Evolutionary conservation across 2,329 filamentous ascomycete genomes (phyloP), one percentile per base, ranked within the genome.

Genomic region (Ophiostoma australiae): DNA sequence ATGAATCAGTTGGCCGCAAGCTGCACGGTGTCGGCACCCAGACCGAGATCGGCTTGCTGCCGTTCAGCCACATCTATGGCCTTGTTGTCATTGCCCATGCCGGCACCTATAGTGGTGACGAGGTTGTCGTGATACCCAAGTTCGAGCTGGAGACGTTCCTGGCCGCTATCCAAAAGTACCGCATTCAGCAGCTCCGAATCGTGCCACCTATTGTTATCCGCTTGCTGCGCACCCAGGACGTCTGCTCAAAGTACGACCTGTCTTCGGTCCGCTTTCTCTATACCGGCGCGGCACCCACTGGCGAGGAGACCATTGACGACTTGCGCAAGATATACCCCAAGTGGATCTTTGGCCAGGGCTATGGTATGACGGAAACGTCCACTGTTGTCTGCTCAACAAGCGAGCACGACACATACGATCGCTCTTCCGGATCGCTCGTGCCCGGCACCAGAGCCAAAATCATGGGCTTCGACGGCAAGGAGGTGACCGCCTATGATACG

Each of bases 131-230:
- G 4, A 80, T 95, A 55, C 88, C 85, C 23, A 91, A 89, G 74
- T 95, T 94, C 76, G 91, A 94, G 71, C 83, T 94, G 70, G 81
- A 83, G 27, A 80, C 81, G 0, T 87, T 88, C 55, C 80, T 94
- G 1, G 78, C 83, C 35, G 81, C 86, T 0, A 90, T 94, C 66
- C 85, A 92, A 76, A 85, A 81, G 31, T 89, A 86, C 81, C 90
- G 89, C 78, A 90, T 94, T 74, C 83, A 82, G 67, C 82, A 82
- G 15, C 81, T 94, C 27, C 91, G 86, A 75, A 77, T 93, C 75
- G 89, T 90, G 0, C 93, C 93, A 7, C 92, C 93, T 0, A 94
- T 96, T 76, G 88, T 96, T 72, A 91, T 96, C 72, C 84, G 87
- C 72, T 86, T 96, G 82, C 83, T 90, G 33, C 91, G 91, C 73